Evolutionary conservation across 768 basidiomycete genomes (phyloP).

Genomic region (Gloeophyllum trabeum): DNA sequence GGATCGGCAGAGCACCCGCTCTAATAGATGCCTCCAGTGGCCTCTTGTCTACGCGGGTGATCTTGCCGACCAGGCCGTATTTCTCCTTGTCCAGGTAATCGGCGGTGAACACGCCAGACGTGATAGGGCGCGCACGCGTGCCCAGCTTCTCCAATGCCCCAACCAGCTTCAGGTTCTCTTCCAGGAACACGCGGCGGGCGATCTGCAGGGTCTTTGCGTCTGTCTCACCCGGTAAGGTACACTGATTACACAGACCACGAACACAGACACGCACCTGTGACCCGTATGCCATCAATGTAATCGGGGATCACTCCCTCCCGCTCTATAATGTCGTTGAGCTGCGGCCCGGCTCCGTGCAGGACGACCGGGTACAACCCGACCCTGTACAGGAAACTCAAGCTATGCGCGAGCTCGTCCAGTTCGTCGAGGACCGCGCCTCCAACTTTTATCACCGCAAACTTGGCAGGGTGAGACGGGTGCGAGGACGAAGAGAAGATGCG

Average conservation of each 20-base stretch:
- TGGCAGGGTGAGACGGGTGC: constrained; percentile 80
- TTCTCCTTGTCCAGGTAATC: constrained; percentile 93
- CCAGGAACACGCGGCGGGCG: constrained; percentile 92
- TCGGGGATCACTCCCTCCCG: constrained; percentile 89
- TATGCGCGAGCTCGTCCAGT: constrained; percentile 87
- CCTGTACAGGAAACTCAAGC: constrained; percentile 91
- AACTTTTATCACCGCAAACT: constrained; percentile 96
- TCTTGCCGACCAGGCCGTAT: constrained; percentile 93
- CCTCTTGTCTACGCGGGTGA: constrained; percentile 90
- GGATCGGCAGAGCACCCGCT: constrained; percentile 91
- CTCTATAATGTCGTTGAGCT: constrained; percentile 90
- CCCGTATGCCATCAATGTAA: constrained; percentile 95
- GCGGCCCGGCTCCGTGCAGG: constrained; percentile 93
- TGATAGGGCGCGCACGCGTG: constrained; percentile 95
- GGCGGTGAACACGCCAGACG: constrained; percentile 94
- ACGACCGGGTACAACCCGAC: constrained; percentile 98
- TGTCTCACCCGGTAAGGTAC: constrained; percentile 15
- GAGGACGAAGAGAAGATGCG: constrained; percentile 96
- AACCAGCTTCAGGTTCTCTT: constrained; percentile 94
- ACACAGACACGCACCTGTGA: constrained; percentile 59
- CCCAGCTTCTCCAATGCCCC: constrained; percentile 88
- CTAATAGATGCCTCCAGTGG: constrained; percentile 95
- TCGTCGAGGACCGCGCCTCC: constrained; percentile 93
- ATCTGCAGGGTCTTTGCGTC: constrained; percentile 92
- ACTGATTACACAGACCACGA: constrained; percentile 1